phyloP scores from a whole-genome alignment of 176 grass and related monocot genomes.

The Calamus simplicifolius region DNA sequence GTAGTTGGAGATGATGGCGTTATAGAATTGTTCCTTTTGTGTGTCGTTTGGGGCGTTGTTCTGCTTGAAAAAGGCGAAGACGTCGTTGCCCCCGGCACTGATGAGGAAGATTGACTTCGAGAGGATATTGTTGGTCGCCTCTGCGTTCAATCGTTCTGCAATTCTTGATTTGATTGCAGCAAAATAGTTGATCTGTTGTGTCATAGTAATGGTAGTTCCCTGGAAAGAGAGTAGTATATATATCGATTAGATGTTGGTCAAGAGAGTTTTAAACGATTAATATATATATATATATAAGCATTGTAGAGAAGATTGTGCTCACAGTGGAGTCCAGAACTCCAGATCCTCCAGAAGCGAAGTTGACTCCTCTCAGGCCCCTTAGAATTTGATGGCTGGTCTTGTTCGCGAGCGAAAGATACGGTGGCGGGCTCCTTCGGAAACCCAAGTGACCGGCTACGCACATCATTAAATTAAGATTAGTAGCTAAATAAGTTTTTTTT shows the following conservation, averaged over 20 bases:
- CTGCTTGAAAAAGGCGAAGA: constrained; percentile 36
- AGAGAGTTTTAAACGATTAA: too few species aligned
- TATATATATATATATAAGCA: too few species aligned
- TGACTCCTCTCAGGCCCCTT: constrained; percentile 41
- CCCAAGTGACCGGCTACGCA: constrained; percentile 44
- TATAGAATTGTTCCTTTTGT: constrained; percentile 23
- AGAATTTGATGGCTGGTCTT: constrained; percentile 23
- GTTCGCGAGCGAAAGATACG: constrained; percentile 43
- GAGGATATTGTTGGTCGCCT: not conserved
- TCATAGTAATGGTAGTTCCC: constrained; percentile 52
- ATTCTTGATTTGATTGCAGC: constrained; percentile 39
- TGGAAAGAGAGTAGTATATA: not conserved
- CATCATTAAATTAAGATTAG: not conserved
- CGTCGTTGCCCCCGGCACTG: constrained; percentile 46
- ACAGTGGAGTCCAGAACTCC: constrained; percentile 77
- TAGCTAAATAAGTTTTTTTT: too few species aligned
- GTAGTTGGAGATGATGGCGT: constrained; percentile 39
- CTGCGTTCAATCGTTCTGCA: not conserved
- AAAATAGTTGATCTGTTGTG: constrained; percentile 61
- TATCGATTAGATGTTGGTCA: too few species aligned
- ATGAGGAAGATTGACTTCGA: constrained; percentile 67
- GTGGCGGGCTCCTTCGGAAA: constrained; percentile 45
- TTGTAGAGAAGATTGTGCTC: not conserved
- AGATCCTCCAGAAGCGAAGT: constrained; percentile 67
- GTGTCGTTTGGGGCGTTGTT: constrained; percentile 35